Conservation (phyloP, 441 rosid genomes). For the Erysimum pusillum region DNA sequence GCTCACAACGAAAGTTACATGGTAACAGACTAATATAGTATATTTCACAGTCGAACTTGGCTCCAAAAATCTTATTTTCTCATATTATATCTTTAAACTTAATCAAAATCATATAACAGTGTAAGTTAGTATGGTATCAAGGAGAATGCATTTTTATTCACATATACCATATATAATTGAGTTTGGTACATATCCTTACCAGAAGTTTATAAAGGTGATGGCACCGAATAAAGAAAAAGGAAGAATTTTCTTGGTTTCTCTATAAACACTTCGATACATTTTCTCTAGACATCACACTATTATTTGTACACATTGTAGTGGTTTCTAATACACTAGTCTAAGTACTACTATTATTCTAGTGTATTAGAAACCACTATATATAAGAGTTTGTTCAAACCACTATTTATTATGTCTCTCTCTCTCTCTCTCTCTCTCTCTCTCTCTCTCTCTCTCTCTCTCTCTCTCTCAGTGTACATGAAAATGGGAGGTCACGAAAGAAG, state of each 20-base stretch:
- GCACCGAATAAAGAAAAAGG: neutral
- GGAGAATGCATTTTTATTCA: neutral
- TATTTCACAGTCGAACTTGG: no score
- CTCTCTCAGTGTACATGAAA: neutral
- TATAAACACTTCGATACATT: neutral
- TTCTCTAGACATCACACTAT: neutral
- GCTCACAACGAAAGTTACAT: no score
- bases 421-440: no score
- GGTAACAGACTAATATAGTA: no score
- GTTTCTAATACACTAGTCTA: neutral
- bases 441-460: neutral
- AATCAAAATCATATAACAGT: no score
- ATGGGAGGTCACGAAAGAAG: neutral
- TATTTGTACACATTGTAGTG: neutral
- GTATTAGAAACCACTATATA: no score
- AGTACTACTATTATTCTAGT: neutral
- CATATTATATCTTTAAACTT: no score
- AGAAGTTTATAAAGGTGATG: neutral
- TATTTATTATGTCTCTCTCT: no score
- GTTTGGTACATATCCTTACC: neutral
- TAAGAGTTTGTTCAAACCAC: constrained; percentile 1
- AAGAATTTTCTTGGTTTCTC: neutral
- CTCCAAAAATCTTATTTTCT: no score
- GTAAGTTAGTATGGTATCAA: neutral
- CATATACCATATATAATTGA: neutral